Conservation (phyloP, 2,329 filamentous ascomycete species). For the Monascus ruber region DNA sequence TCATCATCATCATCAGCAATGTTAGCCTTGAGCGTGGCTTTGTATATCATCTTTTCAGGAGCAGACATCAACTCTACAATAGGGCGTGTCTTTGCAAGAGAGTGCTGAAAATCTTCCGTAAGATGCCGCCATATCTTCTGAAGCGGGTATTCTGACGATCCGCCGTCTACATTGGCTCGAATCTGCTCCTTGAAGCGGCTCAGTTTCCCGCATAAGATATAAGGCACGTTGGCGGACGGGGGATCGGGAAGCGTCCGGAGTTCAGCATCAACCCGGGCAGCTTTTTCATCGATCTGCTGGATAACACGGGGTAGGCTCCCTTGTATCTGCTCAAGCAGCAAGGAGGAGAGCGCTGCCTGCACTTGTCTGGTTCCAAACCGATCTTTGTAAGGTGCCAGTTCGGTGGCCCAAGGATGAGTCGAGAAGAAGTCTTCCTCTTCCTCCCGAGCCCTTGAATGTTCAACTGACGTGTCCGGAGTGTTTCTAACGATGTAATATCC, state of each 20-base stretch:
- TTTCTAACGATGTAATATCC: constrained; percentile 68
- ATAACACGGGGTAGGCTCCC: constrained; percentile 24
- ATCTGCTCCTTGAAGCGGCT: constrained; percentile 46
- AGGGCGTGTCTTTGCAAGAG: constrained; percentile 34
- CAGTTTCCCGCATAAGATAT: constrained; percentile 52
- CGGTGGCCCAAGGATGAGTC: constrained; percentile 33
- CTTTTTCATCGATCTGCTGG: constrained; percentile 33
- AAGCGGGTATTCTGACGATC: constrained; percentile 29
- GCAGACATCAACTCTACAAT: constrained; percentile 17
- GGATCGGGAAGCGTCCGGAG: constrained; percentile 54
- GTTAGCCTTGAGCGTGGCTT: constrained; percentile 1
- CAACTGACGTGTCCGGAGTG: constrained; percentile 32
- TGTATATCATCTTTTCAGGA: constrained; percentile 25
- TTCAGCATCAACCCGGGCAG: constrained; percentile 42
- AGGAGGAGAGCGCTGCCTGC: constrained; percentile 36
- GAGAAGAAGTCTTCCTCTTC: constrained; percentile 44
- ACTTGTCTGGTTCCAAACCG: constrained; percentile 45
- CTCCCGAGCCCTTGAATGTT: constrained; percentile 36
- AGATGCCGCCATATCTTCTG: constrained; percentile 33
- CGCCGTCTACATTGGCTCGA: constrained; percentile 43
- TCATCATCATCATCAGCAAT: constrained; percentile 4
- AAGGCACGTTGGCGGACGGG: constrained; percentile 51
- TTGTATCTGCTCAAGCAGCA: constrained; percentile 39
- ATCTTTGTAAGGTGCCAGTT: constrained; percentile 26
- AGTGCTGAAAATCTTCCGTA: constrained; percentile 42